Base-by-base conservation (phyloP, 805 yeast genomes). In the Barnettozyma sp. region DNA sequence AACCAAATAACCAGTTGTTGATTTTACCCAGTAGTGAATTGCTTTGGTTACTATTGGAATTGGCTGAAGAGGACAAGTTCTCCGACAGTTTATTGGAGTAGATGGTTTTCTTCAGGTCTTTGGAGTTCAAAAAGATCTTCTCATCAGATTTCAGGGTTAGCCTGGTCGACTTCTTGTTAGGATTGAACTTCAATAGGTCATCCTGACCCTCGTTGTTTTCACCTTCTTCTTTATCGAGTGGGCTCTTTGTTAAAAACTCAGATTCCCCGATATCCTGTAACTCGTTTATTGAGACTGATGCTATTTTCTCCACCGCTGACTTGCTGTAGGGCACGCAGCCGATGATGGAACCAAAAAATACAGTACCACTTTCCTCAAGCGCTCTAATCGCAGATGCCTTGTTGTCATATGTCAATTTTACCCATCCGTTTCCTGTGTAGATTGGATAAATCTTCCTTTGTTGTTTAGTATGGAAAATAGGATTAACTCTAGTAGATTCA, bases 351-450 rank as follows among this genome's bases (percentile, higher is more conserved):
- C 84, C 90, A 36, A 79, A 82, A 49, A 80, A 73, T 6, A 78
- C 70, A 10, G 68, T 57, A 4, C 95, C 94, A 53, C 85, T 83
- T 52, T 87, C 95, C 44, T 82, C 78, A 29, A 88, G 62, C 0
- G 98, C 96, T 37, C 94, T 76, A 13, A 75, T 57, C 3, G 95
- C 96, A 8, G 88, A 71, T 2, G 79, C 64, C 7, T 82, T 73
- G 40, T 78, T 79, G 39, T 77, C 81, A 56, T 76, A 92, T 4
- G 97, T 88, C 36, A 90, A 55, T 53, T 87, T 83, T n/a, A 88
- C 77, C 97, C 97, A 90, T 26, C 84, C 78, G 30, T 76, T 72
- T 1, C 97, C 97, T 10, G 88, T 71, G 58, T 76, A 82, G 7
- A 90, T 79, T 4, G 96, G 94, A 51, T 63, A 56, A 45, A 59